These are phyloP conservation scores for Moesziomyces globuligerus DNA, from an alignment of 1,284 basidiomycete genomes.

Conservation along the genomic window DNA sequence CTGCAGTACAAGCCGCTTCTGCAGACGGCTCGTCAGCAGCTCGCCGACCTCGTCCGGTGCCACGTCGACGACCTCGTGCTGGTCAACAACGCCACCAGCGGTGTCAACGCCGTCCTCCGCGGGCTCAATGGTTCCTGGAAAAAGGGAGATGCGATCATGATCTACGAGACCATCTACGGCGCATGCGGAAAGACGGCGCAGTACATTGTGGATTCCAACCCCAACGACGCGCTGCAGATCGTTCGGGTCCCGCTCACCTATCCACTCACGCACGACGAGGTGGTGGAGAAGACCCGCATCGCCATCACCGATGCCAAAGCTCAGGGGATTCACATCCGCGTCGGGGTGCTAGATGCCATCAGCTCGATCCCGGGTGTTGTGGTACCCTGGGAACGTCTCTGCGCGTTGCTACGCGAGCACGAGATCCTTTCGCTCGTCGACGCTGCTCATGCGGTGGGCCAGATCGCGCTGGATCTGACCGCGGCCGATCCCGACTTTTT, in stretches of 20 bases:
- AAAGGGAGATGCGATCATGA: slow-evolving; percentile 59
- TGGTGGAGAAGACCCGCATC: slow-evolving; percentile 57
- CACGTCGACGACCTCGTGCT: slow-evolving; percentile 58
- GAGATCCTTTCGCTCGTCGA: slow-evolving; percentile 72
- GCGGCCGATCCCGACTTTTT: slow-evolving; percentile 65
- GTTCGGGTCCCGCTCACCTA: slow-evolving; percentile 56
- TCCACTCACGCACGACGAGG: slow-evolving; percentile 57
- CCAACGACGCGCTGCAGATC: slow-evolving; percentile 41
- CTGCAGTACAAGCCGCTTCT: slow-evolving; percentile 17
- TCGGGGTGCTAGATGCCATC: slow-evolving; percentile 82
- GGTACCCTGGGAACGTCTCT: slow-evolving; percentile 82
- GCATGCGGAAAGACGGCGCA: slow-evolving; percentile 58
- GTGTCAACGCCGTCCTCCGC: slow-evolving; percentile 62
- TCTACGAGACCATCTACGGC: slow-evolving; percentile 58
- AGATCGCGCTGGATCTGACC: slow-evolving; percentile 63
- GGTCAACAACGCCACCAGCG: slow-evolving; percentile 63
- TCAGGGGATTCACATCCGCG: slow-evolving; percentile 78
- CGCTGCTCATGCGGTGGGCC: slow-evolving; percentile 83
- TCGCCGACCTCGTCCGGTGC: slow-evolving; percentile 24
- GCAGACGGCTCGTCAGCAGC: slow-evolving; percentile 11
- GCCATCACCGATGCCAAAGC: slow-evolving; percentile 19
- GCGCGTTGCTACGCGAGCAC: slow-evolving; percentile 51
- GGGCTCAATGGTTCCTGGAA: slow-evolving; percentile 54
- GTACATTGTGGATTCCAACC: slow-evolving; percentile 61
- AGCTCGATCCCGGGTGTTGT: slow-evolving; percentile 76